A percentile compares a stretch with the other conserved stretches of the same genome.
phyloP scores from a whole-genome alignment of 345 rosid species.

The Sonneratia caseolaris region DNA sequence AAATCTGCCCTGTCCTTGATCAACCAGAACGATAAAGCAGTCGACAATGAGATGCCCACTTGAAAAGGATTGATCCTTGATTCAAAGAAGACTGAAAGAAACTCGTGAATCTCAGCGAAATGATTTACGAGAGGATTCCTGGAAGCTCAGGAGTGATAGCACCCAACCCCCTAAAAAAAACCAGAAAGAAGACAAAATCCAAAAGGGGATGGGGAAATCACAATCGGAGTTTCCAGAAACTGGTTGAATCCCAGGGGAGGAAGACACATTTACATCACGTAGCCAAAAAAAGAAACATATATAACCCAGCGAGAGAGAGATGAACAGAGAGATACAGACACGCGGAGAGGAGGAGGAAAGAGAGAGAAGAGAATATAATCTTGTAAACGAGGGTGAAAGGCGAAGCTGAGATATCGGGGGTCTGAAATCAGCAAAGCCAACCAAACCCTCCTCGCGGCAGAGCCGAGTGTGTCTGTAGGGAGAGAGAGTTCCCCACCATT shows the following conservation, averaged over 20 bases:
- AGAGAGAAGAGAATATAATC: constrained; percentile 11
- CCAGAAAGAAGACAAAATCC: background rate
- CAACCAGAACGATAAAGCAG: no score
- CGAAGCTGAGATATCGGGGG: constrained; percentile 39
- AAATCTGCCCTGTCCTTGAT: no score
- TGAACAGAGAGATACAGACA: no score
- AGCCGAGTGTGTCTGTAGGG: constrained; percentile 2
- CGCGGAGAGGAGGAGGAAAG: background rate
- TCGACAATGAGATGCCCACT: no score
- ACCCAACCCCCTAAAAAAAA: background rate
- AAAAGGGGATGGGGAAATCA: background rate
- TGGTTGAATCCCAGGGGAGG: background rate
- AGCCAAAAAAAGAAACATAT: background rate
- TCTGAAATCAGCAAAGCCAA: constrained; percentile 39
- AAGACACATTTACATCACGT: background rate
- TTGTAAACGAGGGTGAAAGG: constrained; percentile 26
- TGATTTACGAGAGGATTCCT: background rate
- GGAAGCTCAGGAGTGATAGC: background rate
- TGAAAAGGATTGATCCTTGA: no score
- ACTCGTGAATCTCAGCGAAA: background rate
- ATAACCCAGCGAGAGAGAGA: no score
- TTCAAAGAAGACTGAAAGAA: background rate
- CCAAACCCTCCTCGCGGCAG: constrained; percentile 14
- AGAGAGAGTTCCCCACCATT: background rate
- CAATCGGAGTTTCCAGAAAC: background rate